These are phyloP conservation scores for Talaromyces sp. DNA, from an alignment of 2,329 filamentous ascomycete species.

Conservation along the genomic window DNA sequence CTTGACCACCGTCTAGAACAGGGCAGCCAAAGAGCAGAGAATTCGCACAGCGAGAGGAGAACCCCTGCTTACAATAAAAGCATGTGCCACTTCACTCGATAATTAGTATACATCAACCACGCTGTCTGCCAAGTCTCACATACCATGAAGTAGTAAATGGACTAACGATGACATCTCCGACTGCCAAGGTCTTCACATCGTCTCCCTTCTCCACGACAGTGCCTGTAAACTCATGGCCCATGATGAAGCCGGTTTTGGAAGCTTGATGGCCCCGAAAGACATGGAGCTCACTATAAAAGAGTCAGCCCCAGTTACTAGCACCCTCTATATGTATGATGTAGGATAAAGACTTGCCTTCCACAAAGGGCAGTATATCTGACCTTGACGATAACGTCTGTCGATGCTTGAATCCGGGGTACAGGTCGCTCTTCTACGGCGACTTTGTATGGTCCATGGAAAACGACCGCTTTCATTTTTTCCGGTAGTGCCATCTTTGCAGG, in stretches of 20 bases:
- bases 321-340: not conserved
- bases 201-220: slow-evolving; percentile 65
- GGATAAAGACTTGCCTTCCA: slow-evolving; percentile 63
- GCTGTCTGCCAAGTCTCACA: not conserved
- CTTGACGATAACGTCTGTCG: slow-evolving; percentile 76
- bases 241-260: slow-evolving; percentile 62
- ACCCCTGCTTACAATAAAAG: slow-evolving; percentile 78
- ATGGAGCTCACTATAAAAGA: slow-evolving; percentile 61
- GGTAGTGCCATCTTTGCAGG: slow-evolving; percentile 3
- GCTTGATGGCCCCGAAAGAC: slow-evolving; percentile 79
- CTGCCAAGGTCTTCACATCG: slow-evolving; percentile 63
- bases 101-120: not conserved
- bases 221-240: slow-evolving; percentile 83
- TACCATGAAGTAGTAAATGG: slow-evolving; percentile 82
- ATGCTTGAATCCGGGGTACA: slow-evolving; percentile 68
- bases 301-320: not conserved
- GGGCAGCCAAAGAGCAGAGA: slow-evolving; percentile 67
- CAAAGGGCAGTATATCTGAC: slow-evolving; percentile 81
- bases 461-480: slow-evolving; percentile 74
- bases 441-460: slow-evolving; percentile 76
- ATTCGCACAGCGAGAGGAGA: slow-evolving; percentile 72
- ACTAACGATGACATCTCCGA: slow-evolving; percentile 75
- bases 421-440: slow-evolving; percentile 76
- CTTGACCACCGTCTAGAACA: slow-evolving; percentile 72
- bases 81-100: slow-evolving; percentile 57